Evolutionary conservation across 1,284 basidiomycete species (phyloP).

Genomic region (Cutaneotrichosporon spelunceum): DNA sequence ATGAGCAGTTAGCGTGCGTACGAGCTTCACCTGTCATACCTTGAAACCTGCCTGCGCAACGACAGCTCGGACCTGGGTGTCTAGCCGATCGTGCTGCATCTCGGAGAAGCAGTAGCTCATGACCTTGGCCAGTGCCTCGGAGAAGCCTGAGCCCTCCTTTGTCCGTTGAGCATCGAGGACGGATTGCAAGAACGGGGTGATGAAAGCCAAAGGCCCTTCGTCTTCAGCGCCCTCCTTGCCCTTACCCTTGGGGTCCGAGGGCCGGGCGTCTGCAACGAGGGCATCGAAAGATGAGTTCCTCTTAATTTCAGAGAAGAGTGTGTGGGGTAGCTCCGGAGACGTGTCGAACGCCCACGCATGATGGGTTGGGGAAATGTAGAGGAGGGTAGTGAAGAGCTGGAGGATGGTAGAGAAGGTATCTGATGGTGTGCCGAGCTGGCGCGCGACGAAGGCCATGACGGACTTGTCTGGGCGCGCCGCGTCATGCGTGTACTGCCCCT

Average conservation of each 20-base stretch:
- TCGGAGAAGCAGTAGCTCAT: conserved; percentile 71
- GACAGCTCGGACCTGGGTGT: conserved; percentile 56
- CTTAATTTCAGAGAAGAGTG: conserved; percentile 75
- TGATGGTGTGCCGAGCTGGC: conserved; percentile 58
- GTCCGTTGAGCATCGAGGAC: conserved; percentile 31
- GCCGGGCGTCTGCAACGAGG: conserved; percentile 51
- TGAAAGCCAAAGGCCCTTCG: conserved; percentile 31
- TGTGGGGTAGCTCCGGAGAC: conserved; percentile 57
- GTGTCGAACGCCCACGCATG: conserved; percentile 65
- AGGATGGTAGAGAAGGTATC: conserved; percentile 64
- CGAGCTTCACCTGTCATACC: conserved; percentile 54
- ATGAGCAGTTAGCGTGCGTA: conserved; percentile 7
- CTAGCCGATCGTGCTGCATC: conserved; percentile 69
- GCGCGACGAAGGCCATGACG: conserved; percentile 40
- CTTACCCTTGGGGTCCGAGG: conserved; percentile 27
- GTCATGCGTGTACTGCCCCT: conserved; percentile 22
- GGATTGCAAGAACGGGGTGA: conserved; percentile 38
- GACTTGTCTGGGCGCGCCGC: conserved; percentile 23
- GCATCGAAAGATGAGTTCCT: conserved; percentile 65
- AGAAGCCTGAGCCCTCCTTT: conserved; percentile 59
- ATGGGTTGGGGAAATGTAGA: conserved; percentile 60
- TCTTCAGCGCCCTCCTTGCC: conserved; percentile 20
- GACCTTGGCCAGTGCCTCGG: conserved; percentile 65
- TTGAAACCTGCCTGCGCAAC: conserved; percentile 61
- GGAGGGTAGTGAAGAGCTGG: conserved; percentile 51